Conservation (phyloP, 331 rosid genomes). For the Stylosanthes scabra region DNA sequence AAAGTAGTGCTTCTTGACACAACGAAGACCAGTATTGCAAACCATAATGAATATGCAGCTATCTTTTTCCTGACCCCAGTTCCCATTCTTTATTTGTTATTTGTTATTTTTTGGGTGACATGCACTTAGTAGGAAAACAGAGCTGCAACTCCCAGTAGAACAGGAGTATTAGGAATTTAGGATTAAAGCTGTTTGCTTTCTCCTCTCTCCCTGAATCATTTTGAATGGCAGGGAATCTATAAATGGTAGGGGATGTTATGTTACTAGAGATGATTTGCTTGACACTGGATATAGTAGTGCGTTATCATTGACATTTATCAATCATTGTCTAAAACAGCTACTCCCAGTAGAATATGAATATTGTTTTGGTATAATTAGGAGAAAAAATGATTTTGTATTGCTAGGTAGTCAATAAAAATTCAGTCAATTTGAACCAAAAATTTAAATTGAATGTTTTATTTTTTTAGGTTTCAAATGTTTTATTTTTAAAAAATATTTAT, state of each 20-base stretch:
- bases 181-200: neutral
- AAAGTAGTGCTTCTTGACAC: slow-evolving; percentile 28
- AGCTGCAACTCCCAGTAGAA: slow-evolving; percentile 11
- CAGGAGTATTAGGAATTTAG: neutral
- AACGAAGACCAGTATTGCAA: slow-evolving; percentile 17
- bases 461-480: too few species aligned
- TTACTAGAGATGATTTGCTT: slow-evolving; percentile 13
- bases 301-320: neutral
- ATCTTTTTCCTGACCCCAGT: neutral
- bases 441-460: too few species aligned
- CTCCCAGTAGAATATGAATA: too few species aligned
- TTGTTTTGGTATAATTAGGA: too few species aligned
- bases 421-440: too few species aligned
- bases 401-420: too few species aligned
- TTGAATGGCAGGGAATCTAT: slow-evolving; percentile 26
- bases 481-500: too few species aligned
- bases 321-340: too few species aligned
- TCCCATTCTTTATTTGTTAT: neutral
- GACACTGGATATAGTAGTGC: neutral
- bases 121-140: slow-evolving; percentile 4
- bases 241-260: slow-evolving; percentile 16
- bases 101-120: neutral
- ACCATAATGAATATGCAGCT: neutral
- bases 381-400: too few species aligned
- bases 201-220: neutral